Conservation (phyloP, 352 stramenopile genomes). For the Globisporangium canariense region DNA sequence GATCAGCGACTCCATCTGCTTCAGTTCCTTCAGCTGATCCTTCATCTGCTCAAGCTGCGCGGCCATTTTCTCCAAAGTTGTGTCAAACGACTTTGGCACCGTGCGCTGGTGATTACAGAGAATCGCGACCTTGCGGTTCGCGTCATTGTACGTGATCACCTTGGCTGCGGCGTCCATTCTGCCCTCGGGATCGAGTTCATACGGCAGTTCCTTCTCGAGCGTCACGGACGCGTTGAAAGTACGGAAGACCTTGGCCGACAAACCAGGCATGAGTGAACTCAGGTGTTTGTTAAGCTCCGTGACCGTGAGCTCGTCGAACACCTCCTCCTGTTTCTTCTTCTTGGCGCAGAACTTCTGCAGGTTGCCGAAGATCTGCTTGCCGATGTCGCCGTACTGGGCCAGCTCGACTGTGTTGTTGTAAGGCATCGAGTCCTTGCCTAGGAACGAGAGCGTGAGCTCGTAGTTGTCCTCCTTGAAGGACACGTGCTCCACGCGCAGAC, state of each 20-base stretch:
- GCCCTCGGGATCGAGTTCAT: conserved; percentile 48
- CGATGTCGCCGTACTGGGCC: conserved; percentile 86
- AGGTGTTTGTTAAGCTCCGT: conserved; percentile 98
- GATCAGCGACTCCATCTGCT: conserved; percentile 88
- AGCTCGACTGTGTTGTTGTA: conserved; percentile 99
- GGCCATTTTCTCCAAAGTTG: conserved; percentile 93
- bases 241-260: conserved; percentile 99
- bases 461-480: conserved; percentile 93
- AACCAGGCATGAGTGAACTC: conserved; percentile 97
- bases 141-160: conserved; percentile 99
- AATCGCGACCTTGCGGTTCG: conserved; percentile 99
- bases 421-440: conserved; percentile 99
- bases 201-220: conserved; percentile 95
- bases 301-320: conserved; percentile 97
- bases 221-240: conserved; percentile 99
- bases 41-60: conserved; percentile 91
- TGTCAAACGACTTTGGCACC: conserved; percentile 97
- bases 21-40: conserved; percentile 93
- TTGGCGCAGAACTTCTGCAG: conserved; percentile 95
- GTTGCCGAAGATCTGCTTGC: conserved; percentile 94
- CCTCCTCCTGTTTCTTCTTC: conserved; percentile 95
- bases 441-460: conserved; percentile 97
- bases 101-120: conserved; percentile 99
- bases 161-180: conserved; percentile 82
- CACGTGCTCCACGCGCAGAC: conserved; percentile 97